Conservation (phyloP, 1,284 basidiomycete species). For the Volvariella volvacea region DNA sequence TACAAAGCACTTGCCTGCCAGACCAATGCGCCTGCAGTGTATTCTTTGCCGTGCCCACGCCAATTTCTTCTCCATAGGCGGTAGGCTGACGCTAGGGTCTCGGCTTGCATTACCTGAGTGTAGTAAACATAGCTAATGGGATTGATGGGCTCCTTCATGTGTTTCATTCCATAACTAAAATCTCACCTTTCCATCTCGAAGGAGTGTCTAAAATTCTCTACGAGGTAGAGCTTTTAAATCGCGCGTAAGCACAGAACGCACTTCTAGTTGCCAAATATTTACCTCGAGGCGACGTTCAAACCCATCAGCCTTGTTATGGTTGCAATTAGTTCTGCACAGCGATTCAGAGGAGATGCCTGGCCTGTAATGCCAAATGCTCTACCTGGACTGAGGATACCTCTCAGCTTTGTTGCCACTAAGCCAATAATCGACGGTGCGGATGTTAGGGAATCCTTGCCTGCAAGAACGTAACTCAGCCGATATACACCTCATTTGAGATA, state of each 20-base stretch:
- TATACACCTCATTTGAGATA: too few species aligned
- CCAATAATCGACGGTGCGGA: conserved; percentile 83
- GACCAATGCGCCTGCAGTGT: conserved; percentile 72
- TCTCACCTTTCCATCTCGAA: conserved; percentile 78
- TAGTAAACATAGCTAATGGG: conserved; percentile 65
- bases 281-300: conserved; percentile 85
- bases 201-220: conserved; percentile 87
- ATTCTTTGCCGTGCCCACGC: conserved; percentile 63
- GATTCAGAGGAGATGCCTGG: conserved; percentile 7
- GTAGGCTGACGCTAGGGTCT: conserved; percentile 69
- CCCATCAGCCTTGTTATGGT: conserved; percentile 87
- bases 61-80: conserved; percentile 75
- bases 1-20: conserved; percentile 55
- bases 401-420: conserved; percentile 62
- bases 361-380: conserved; percentile 18
- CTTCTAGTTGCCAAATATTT: conserved; percentile 10
- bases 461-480: conserved; percentile 1
- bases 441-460: conserved; percentile 80
- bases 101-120: conserved; percentile 82
- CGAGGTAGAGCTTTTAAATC: conserved; percentile 54
- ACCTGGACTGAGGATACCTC: conserved; percentile 84
- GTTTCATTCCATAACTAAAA: conserved; percentile 6
- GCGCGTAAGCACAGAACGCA: conserved; percentile 9
- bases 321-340: conserved; percentile 50
- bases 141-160: conserved; percentile 2